Conservation (phyloP, 208 protist genomes). For the Crithidia fasciculata region DNA sequence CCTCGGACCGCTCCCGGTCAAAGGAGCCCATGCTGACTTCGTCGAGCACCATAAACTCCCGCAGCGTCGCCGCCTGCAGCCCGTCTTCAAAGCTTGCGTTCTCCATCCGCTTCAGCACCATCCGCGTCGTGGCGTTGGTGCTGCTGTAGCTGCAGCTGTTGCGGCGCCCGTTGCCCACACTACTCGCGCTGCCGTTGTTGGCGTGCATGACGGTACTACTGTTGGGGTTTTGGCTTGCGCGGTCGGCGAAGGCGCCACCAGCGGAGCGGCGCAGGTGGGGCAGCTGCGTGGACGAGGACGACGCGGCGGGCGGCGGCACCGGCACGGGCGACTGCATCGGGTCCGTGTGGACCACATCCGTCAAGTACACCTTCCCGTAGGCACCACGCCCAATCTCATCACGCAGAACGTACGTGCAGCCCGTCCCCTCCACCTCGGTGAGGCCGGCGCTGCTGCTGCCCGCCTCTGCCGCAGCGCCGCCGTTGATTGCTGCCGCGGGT, state of each 20-base stretch:
- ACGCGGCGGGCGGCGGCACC: background rate
- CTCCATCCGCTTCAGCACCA: slow-evolving; percentile 85
- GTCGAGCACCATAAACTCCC: slow-evolving; percentile 92
- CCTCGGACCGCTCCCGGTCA: slow-evolving; percentile 18
- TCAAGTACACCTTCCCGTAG: slow-evolving; percentile 97
- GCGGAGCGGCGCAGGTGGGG: background rate
- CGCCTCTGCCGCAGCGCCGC: background rate
- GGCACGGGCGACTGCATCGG: slow-evolving; percentile 2
- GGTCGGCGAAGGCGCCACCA: background rate
- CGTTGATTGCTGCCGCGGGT: background rate
- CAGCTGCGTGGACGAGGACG: slow-evolving; percentile 3
- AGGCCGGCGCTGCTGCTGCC: background rate
- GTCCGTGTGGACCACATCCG: slow-evolving; percentile 32
- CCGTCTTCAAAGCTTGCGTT: slow-evolving; percentile 82
- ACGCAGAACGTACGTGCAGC: slow-evolving; percentile 63
- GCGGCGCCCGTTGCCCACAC: slow-evolving; percentile 26
- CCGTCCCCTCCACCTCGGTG: slow-evolving; percentile 20
- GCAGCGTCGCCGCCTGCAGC: slow-evolving; percentile 81
- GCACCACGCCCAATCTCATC: slow-evolving; percentile 96
- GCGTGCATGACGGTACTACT: slow-evolving; percentile 1
- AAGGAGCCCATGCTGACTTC: slow-evolving; percentile 74
- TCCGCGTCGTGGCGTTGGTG: slow-evolving; percentile 34
- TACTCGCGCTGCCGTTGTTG: slow-evolving; percentile 3
- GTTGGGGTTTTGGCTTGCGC: background rate
- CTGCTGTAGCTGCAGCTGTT: slow-evolving; percentile 41